Conservation (phyloP, 164 flowering plant species). For the grape (Vitis vinifera) region DNA sequence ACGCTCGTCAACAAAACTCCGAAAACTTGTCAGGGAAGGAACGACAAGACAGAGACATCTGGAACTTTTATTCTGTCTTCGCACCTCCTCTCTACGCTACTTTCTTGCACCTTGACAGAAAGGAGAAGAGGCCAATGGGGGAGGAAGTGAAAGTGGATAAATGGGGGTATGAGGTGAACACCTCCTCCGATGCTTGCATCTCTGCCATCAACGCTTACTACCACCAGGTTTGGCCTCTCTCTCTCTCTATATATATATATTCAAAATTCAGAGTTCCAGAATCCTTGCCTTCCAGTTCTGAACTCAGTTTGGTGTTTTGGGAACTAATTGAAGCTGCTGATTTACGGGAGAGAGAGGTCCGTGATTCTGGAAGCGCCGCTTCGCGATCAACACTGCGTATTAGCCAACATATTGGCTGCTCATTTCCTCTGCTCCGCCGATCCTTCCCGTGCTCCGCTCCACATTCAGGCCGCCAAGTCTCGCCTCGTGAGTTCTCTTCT, state of each 20-base stretch:
- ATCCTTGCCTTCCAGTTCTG: not conserved
- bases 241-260: not conserved
- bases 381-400: conserved; percentile 64
- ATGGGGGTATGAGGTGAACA: conserved; percentile 76
- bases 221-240: conserved; percentile 46
- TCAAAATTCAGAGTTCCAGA: not conserved
- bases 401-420: conserved; percentile 77
- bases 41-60: no score
- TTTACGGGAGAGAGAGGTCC: conserved; percentile 61
- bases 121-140: conserved; percentile 10
- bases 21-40: no score
- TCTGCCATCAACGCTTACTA: conserved; percentile 75
- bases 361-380: conserved; percentile 68
- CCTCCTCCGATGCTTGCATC: conserved; percentile 71
- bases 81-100: no score
- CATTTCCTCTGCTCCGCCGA: conserved; percentile 46
- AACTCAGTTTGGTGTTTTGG: not conserved
- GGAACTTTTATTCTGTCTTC: not conserved
- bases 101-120: not conserved
- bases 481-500: conserved; percentile 37
- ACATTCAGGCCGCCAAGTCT: conserved; percentile 51
- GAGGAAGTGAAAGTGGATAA: conserved; percentile 38
- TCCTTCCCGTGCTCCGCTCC: conserved; percentile 34
- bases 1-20: no score
- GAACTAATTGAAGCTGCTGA: conserved; percentile 47